Evolutionary conservation across 805 yeast species (phyloP), one percentile per base, ranked within the genome.

Genomic region (Millerozyma miso): DNA sequence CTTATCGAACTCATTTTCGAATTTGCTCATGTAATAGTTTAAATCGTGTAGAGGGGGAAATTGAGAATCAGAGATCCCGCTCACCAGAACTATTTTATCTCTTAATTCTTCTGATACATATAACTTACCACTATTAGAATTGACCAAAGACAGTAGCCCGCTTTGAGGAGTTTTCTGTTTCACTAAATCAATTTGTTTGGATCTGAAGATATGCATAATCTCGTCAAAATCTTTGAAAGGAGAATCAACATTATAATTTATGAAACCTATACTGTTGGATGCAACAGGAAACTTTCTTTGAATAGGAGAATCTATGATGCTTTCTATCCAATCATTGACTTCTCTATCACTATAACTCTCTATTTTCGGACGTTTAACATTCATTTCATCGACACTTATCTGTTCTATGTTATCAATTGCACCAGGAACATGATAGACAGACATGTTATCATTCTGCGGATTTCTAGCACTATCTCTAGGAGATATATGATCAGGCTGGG

Each of bases 21-120:
- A 90, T 10, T 89, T 69, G n/a, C 77, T 73, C 51, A 85, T 76
- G 60, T 87, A 90, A 37, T 79, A 76, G 58, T 88, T 89, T 53
- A 90, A 66, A 51, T 89, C 96, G 17, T 79, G 81, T 38, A 83
- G 66, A 7, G 81, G 77, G 0, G 96, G 96, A 51, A 89, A 83
- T 51, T 85, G 82, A 13, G 73, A 64, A 16, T 77, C 74, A 19
- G 71, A 60, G 44, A 85, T 62, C 48, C 77, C 73, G 56, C 83
- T 80, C 23, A 69, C 64, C 55, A 48, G 29, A 18, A 85, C 67
- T 34, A 86, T 84, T 35, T 73, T 67, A 13, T 59, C 47, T 42
- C 90, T 68, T 32, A 83, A 66, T 33, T 73, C 75, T 38, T 74
- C 76, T 1, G 76, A 71, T 71, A 63, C 14, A 63, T 47, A 58